Evolutionary conservation across 441 rosid species (phyloP), one percentile per base, ranked within the genome.

Genomic region (Lepidium campestre): DNA sequence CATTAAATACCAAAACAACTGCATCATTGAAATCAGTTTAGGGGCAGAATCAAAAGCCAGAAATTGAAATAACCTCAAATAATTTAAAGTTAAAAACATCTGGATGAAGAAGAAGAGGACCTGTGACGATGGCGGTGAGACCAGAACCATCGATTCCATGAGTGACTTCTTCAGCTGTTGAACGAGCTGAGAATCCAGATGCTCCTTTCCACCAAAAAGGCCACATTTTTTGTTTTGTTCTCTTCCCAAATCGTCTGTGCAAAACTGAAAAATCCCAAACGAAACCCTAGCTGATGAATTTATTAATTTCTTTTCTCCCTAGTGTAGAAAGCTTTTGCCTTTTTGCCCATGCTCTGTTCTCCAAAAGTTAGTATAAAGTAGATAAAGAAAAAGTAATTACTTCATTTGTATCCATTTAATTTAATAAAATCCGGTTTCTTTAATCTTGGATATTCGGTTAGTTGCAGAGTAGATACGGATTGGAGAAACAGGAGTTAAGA

Each of bases 81-180:
- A 56, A 61, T 8, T 10, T 17, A 31, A 5, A 47, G 29, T 35
- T 32, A 10, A 37, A 11, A 17, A 39, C 18, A 22, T 45, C 2
- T 4, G 6, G 68, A 64, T 19, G 49, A 35, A 20, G 47, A 36
- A 25, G 47, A 54, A 27, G 70, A 23, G 0, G 37, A 83, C 88
- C 86, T 62, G 88, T 81, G 56, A 78, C 75, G 52, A 84, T 72
- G 55, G 88, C 86, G n/a, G 86, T 84, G 75, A 84, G 83, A 69
- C 63, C 83, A 59, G 80, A 56, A 55, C 73, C 86, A 75, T 81
- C 80, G 69, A 81, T 75, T 58, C 82, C 83, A 13, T 70, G 79
- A n/a, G 86, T 81, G 18, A 81, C 88, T 67, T 84, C 81, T 75
- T 84, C 88, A 6, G 84, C 84, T 18, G 82, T 81, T 60, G 84